These are phyloP conservation scores for Cladophialophora carrionii DNA, from an alignment of 2,329 filamentous ascomycete species.

Conservation along the genomic window DNA sequence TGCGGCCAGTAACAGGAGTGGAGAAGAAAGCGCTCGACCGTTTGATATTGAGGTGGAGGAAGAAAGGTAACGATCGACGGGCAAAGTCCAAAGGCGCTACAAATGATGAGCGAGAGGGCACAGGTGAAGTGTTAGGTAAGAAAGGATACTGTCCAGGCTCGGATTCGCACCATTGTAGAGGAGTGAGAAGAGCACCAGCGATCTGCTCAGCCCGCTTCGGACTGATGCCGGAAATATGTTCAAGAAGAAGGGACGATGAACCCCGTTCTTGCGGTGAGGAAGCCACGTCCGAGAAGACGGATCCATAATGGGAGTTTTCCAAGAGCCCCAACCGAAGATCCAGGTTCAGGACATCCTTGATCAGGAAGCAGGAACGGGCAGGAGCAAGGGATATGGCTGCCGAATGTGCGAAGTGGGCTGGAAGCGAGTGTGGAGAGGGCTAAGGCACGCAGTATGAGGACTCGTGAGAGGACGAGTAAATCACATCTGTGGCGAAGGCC, in stretches of 20 bases:
- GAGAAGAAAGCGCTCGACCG: not conserved
- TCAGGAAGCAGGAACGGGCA: slow-evolving; percentile 3
- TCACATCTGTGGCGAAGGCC: not conserved
- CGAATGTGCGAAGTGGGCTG: slow-evolving; percentile 4
- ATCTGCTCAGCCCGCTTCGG: not conserved
- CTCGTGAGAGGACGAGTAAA: not conserved
- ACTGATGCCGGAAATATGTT: slow-evolving; percentile 5
- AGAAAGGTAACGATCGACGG: slow-evolving; percentile 3
- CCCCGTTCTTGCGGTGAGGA: slow-evolving; percentile 1
- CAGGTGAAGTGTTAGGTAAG: not conserved
- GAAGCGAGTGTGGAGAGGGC: slow-evolving; percentile 6
- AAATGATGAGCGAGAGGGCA: slow-evolving; percentile 3
- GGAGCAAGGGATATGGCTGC: slow-evolving; percentile 7
- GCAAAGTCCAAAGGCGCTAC: not conserved
- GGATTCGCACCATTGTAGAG: not conserved
- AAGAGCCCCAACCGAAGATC: not conserved
- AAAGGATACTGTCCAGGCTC: slow-evolving; percentile 9
- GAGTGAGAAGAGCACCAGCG: not conserved
- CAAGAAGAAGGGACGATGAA: slow-evolving; percentile 4
- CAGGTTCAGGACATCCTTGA: slow-evolving; percentile 1
- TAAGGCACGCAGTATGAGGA: not conserved
- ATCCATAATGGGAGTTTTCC: not conserved
- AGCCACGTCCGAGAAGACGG: slow-evolving; percentile 8
- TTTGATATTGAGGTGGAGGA: not conserved
- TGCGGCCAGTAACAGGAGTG: not conserved